These are phyloP conservation scores for Xylariaceae sp. DNA, from an alignment of 2,329 filamentous ascomycete species.

Conservation along the genomic window DNA sequence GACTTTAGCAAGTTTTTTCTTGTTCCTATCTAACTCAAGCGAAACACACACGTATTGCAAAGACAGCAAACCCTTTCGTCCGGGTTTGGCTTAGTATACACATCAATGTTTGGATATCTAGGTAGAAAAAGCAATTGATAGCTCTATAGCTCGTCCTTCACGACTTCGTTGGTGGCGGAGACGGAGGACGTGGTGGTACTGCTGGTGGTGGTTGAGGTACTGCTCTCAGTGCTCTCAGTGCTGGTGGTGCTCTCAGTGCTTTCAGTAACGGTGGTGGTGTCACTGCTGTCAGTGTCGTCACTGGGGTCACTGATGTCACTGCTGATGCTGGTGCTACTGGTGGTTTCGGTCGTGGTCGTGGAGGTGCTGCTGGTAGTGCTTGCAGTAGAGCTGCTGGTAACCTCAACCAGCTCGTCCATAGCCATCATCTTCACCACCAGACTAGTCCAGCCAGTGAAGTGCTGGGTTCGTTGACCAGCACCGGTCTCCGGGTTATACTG, in stretches of 20 bases:
- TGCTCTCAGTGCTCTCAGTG: not conserved
- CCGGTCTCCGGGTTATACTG: constrained; percentile 95
- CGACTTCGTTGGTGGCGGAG: not conserved
- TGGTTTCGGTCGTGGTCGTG: constrained; percentile 22
- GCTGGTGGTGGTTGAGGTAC: not conserved
- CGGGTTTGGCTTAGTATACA: not conserved
- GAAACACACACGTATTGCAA: too few species aligned
- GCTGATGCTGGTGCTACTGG: not conserved
- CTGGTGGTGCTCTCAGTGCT: not conserved
- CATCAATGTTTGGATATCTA: too few species aligned
- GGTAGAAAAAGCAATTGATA: not conserved
- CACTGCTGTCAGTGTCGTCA: not conserved
- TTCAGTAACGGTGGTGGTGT: not conserved
- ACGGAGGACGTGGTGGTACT: not conserved
- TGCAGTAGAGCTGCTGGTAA: constrained; percentile 23
- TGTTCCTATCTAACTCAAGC: too few species aligned
- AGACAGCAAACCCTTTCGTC: too few species aligned
- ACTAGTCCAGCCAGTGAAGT: constrained; percentile 99
- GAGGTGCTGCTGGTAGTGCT: constrained; percentile 40
- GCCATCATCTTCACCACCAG: constrained; percentile 96
- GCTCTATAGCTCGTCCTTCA: not conserved
- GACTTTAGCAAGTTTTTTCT: too few species aligned
- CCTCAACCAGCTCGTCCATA: constrained; percentile 64
- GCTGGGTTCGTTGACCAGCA: constrained; percentile 88
- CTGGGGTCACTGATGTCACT: not conserved